Evolutionary conservation across 2,329 filamentous ascomycete genomes (phyloP).

Genomic region (Botryotinia narcissicola): DNA sequence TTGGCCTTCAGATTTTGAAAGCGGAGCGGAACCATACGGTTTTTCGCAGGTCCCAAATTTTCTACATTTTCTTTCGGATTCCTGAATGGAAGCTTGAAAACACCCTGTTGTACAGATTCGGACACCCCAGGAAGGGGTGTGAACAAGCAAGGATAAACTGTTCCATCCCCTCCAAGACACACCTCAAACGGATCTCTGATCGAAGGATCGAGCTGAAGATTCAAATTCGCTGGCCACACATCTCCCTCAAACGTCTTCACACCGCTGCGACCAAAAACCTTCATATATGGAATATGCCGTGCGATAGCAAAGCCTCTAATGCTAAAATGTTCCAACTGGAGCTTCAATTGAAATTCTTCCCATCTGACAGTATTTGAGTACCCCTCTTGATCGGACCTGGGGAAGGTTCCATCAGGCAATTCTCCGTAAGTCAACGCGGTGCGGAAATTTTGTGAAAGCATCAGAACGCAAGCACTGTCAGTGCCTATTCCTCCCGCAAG

Average conservation of each 20-base stretch:
- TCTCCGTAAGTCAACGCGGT: neutral
- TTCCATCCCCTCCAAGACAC: conserved; percentile 2
- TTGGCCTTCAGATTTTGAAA: conserved; percentile 1
- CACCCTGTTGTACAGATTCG: neutral
- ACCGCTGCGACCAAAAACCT: neutral
- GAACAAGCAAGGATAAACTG: neutral
- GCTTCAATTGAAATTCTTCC: neutral
- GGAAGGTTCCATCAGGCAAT: neutral
- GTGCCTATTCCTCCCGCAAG: neutral
- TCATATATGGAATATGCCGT: conserved; percentile 12
- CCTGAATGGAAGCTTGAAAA: neutral
- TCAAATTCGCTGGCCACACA: neutral
- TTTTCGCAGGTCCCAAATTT: neutral
- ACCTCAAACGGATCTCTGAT: conserved; percentile 13
- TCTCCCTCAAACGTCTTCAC: neutral
- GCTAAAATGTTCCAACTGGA: neutral
- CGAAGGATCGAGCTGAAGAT: neutral
- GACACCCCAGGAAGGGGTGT: neutral
- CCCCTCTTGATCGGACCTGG: neutral
- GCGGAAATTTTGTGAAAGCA: conserved; percentile 8
- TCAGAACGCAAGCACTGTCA: conserved; percentile 10
- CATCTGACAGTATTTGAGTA: neutral
- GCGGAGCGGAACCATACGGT: neutral
- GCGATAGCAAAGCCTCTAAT: conserved; percentile 15
- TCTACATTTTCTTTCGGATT: neutral